Conservation (phyloP, 2,329 filamentous ascomycete species). For the Fusarium guadeloupense region DNA sequence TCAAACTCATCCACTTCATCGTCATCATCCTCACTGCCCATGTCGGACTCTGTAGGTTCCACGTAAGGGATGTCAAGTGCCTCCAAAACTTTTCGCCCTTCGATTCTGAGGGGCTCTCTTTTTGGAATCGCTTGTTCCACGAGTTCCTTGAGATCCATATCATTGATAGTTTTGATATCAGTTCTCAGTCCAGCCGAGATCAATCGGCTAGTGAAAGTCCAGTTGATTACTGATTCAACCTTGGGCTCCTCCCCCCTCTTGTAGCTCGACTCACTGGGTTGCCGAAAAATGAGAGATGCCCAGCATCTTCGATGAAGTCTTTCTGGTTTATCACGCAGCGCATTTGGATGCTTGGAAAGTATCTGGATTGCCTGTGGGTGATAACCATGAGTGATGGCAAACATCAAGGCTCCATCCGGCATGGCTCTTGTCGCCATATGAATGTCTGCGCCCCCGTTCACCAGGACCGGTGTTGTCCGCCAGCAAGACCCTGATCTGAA, state of each 20-base stretch:
- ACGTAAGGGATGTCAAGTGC: conserved; percentile 38
- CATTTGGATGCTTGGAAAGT: conserved; percentile 37
- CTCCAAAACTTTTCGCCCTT: conserved; percentile 40
- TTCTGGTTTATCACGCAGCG: conserved; percentile 30
- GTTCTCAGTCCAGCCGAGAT: conserved; percentile 39
- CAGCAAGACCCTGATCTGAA: conserved; percentile 42
- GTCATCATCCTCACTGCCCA: neutral
- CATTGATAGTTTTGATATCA: conserved; percentile 37
- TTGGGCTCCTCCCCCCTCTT: neutral
- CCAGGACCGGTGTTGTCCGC: conserved; percentile 42
- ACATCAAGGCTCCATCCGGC: conserved; percentile 44
- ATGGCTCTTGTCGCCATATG: conserved; percentile 38
- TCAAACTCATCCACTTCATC: conserved; percentile 15
- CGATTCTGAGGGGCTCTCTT: conserved; percentile 23
- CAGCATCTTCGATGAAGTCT: conserved; percentile 38
- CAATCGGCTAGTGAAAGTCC: conserved; percentile 38
- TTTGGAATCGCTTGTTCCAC: conserved; percentile 37
- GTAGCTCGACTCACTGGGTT: conserved; percentile 11
- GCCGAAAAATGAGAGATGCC: conserved; percentile 36
- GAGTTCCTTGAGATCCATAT: conserved; percentile 30
- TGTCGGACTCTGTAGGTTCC: conserved; percentile 21
- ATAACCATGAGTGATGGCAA: conserved; percentile 39
- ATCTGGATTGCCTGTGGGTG: conserved; percentile 42
- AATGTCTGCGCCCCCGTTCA: conserved; percentile 41
- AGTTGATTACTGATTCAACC: conserved; percentile 36